phyloP scores from a whole-genome alignment of 352 stramenopile genomes.

The Globisporangium lucens region DNA sequence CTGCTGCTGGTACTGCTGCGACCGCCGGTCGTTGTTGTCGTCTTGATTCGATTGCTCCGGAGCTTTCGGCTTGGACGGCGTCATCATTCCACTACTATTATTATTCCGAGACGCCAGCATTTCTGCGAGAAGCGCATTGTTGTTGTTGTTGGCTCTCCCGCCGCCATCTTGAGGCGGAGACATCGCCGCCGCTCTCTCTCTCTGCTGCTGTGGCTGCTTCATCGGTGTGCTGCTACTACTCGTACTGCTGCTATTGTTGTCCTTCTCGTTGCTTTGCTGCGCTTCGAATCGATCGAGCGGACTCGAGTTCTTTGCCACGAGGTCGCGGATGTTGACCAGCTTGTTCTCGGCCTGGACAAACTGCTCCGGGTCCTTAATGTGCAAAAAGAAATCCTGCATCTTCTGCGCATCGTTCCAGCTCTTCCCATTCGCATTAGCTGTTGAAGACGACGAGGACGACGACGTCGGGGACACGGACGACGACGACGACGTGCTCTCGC shows the following conservation, averaged over 20 bases:
- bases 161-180: not conserved
- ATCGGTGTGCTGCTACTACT: conserved; percentile 10
- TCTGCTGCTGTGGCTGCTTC: conserved; percentile 10
- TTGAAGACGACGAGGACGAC: conserved; percentile 3
- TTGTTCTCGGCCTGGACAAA: conserved; percentile 38
- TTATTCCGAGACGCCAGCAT: conserved; percentile 18
- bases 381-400: conserved; percentile 53
- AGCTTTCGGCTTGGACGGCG: not conserved
- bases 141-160: conserved; percentile 10
- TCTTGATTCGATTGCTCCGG: conserved; percentile 18
- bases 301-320: conserved; percentile 34
- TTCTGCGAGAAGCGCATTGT: conserved; percentile 21
- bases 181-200: conserved; percentile 1
- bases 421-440: not conserved
- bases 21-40: conserved; percentile 18
- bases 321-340: conserved; percentile 54
- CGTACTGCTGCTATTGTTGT: not conserved
- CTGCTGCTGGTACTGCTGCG: conserved; percentile 2
- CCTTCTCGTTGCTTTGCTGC: not conserved
- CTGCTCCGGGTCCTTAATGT: conserved; percentile 39
- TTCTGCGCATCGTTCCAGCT: conserved; percentile 50
- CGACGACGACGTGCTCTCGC: conserved; percentile 21
- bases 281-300: conserved; percentile 14
- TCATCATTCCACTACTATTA: not conserved
- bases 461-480: conserved; percentile 10